Evolutionary conservation across 208 protist species (phyloP).

Genomic region (Crithidia bombi): DNA sequence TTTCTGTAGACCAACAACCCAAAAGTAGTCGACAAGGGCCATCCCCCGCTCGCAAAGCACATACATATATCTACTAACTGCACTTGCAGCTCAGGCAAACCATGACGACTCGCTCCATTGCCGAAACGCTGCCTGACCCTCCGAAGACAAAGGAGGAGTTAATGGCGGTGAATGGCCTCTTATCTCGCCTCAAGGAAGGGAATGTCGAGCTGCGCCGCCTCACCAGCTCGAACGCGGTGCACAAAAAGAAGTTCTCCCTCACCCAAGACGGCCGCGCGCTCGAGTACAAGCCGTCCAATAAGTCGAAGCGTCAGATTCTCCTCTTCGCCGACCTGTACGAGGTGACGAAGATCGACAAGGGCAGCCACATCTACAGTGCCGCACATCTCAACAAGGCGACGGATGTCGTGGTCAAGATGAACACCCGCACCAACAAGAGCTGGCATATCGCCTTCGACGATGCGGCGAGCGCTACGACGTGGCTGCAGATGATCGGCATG

Average conservation of each 20-base stretch:
- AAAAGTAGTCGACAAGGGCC: too few relatives aligned
- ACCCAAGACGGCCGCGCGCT: conserved; percentile 41
- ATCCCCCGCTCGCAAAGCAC: too few relatives aligned
- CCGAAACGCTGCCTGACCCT: conserved; percentile 20
- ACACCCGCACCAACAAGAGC: conserved; percentile 30
- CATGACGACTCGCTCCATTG: conserved; percentile 21
- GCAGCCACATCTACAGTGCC: conserved; percentile 50
- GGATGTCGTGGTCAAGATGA: conserved; percentile 55
- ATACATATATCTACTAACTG: too few relatives aligned
- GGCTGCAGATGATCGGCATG: conserved; percentile 50
- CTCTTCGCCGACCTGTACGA: conserved; percentile 61
- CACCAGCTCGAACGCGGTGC: conserved; percentile 19
- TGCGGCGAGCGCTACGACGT: conserved; percentile 29
- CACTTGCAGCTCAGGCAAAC: too few relatives aligned
- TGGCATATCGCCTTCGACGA: conserved; percentile 48
- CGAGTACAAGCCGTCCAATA: conserved; percentile 56
- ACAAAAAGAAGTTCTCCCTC: conserved; percentile 33
- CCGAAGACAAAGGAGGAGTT: conserved; percentile 30
- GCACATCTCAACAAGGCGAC: conserved; percentile 35
- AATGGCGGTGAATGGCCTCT: conserved; percentile 31
- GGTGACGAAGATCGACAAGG: conserved; percentile 42
- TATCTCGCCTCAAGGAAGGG: conserved; percentile 16
- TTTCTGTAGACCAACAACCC: too few relatives aligned
- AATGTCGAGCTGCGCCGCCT: conserved; percentile 25
- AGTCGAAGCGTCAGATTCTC: conserved; percentile 39